Conservation (phyloP, 257 asterid species). For the Buddleja alternifolia region DNA sequence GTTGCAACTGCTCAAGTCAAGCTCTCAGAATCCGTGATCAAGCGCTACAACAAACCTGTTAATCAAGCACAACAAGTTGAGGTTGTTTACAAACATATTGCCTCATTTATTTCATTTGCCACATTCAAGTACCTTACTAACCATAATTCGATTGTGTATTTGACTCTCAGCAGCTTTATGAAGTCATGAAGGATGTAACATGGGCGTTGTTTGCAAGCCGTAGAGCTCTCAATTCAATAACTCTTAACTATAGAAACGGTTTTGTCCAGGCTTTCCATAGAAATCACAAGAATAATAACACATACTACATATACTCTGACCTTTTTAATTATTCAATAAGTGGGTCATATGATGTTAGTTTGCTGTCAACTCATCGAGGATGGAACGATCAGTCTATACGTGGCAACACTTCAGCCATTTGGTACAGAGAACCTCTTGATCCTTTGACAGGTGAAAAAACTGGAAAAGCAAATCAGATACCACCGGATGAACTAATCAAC, state of each 20-base stretch:
- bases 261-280: constrained; percentile 95
- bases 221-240: constrained; percentile 76
- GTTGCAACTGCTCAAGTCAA: constrained; percentile 89
- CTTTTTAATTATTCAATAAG: constrained; percentile 77
- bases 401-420: constrained; percentile 68
- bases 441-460: constrained; percentile 69
- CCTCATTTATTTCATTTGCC: neutral
- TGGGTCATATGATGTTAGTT: constrained; percentile 41
- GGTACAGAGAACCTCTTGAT: constrained; percentile 83
- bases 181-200: constrained; percentile 80
- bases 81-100: constrained; percentile 41
- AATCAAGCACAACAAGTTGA: constrained; percentile 82
- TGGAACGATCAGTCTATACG: constrained; percentile 88
- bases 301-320: constrained; percentile 88
- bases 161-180: constrained; percentile 67
- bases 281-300: constrained; percentile 67
- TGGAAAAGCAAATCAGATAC: constrained; percentile 61
- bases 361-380: constrained; percentile 59
- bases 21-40: constrained; percentile 74
- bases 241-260: constrained; percentile 81
- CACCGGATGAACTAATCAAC: constrained; percentile 80
- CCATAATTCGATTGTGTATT: constrained; percentile 7
- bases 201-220: constrained; percentile 92
- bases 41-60: constrained; percentile 62
- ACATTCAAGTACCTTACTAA: neutral